phyloP scores from a whole-genome alignment of 129 eudicot genomes.

The Lactuca sativa region DNA sequence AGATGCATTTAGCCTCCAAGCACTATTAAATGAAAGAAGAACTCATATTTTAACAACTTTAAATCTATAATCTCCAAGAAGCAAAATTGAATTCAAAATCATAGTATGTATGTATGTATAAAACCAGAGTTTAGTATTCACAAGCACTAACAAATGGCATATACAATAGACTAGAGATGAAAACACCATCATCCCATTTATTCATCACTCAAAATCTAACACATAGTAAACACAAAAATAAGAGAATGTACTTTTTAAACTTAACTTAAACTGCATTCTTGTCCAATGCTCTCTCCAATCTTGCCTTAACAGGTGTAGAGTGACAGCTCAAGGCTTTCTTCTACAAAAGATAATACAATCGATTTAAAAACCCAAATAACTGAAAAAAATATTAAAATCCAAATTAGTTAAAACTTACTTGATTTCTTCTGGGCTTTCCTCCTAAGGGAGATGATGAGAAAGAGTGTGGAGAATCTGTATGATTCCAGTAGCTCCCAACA shows the following conservation, averaged over 20 bases:
- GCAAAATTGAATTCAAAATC: slow-evolving; percentile 19
- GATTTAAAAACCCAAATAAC: neutral
- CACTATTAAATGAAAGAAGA: no score
- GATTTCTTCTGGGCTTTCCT: slow-evolving; percentile 32
- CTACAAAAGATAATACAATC: slow-evolving; percentile 31
- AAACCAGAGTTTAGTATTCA: slow-evolving; percentile 24
- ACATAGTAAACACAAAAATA: slow-evolving; percentile 10
- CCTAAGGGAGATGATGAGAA: slow-evolving; percentile 27
- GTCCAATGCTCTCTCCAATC: slow-evolving; percentile 53
- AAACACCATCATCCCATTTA: slow-evolving; percentile 29
- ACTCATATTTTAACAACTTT: neutral
- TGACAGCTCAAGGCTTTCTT: slow-evolving; percentile 41
- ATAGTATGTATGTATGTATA: neutral
- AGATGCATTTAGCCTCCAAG: no score
- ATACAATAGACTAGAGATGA: slow-evolving; percentile 23
- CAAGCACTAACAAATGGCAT: slow-evolving; percentile 12
- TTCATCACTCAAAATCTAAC: slow-evolving; percentile 8
- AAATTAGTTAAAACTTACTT: slow-evolving; percentile 19
- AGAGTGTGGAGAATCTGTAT: slow-evolving; percentile 39
- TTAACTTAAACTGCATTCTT: slow-evolving; percentile 29
- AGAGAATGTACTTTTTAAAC: slow-evolving; percentile 19
- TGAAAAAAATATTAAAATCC: neutral
- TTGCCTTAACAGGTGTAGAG: slow-evolving; percentile 47
- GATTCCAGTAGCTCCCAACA: slow-evolving; percentile 81
- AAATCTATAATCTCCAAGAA: slow-evolving; percentile 19